These are phyloP conservation scores for Cercospora zeina DNA, from an alignment of 2,329 filamentous ascomycete species.

Conservation along the genomic window DNA sequence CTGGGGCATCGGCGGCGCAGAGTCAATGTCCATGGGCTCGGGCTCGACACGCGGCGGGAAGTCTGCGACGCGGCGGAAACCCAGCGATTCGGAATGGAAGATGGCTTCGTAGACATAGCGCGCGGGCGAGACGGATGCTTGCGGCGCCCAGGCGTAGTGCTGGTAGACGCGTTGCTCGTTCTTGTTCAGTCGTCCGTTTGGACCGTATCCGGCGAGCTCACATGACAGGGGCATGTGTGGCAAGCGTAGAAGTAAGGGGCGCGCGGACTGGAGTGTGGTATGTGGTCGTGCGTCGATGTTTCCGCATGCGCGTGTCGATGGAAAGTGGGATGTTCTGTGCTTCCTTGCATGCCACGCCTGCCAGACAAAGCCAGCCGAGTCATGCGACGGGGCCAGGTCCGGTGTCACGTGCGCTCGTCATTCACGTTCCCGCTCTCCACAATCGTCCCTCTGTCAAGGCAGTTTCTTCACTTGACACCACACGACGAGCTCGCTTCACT, in stretches of 20 bases:
- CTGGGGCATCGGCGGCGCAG: neutral
- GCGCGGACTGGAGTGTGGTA: neutral
- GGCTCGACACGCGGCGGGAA: constrained; percentile 4
- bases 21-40: constrained; percentile 14
- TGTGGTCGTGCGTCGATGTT: constrained; percentile 1
- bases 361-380: too few species aligned
- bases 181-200: neutral
- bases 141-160: constrained; percentile 4
- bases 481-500: too few species aligned
- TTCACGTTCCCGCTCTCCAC: too few species aligned
- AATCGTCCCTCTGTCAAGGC: too few species aligned
- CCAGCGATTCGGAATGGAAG: constrained; percentile 7
- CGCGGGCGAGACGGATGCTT: neutral
- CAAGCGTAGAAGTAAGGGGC: too few species aligned
- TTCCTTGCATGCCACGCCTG: too few species aligned
- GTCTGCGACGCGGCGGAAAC: neutral
- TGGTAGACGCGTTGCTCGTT: constrained; percentile 4
- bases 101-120: constrained; percentile 6
- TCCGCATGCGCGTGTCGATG: neutral
- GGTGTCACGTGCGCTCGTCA: too few species aligned
- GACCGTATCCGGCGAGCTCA: constrained; percentile 6
- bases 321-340: too few species aligned
- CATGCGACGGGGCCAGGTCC: too few species aligned
- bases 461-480: too few species aligned
- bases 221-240: constrained; percentile 3